Evolutionary conservation across 1,284 basidiomycete species (phyloP), one percentile per base, ranked within the genome.

Genomic region (Microbotryum saponariae): DNA sequence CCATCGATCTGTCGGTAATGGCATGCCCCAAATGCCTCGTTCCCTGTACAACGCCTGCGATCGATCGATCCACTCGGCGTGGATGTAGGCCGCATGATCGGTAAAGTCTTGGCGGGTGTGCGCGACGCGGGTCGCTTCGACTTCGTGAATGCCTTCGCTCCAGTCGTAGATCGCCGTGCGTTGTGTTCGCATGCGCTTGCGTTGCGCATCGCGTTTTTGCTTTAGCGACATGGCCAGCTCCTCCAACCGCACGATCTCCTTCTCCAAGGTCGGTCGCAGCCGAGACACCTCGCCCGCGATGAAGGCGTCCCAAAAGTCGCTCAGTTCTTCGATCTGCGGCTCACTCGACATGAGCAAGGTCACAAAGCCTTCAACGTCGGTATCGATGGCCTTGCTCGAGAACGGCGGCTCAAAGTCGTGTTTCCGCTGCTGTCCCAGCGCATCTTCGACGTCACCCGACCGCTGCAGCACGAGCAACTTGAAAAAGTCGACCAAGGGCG

Each of bases 401-500:
- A 62, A 47, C 1, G 61, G 52, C 4, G 48, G 49, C 27, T 52
- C 61, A 12, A 52, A 31, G 3, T 42, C 61, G 18, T 54, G 44
- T 29, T 54, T 50, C 5, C 31, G 25, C 51, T 60, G n/a, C 18
- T 50, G 48, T 3, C 37, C 21, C 4, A 56, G 37, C 3, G 49
- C 48, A 9, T 14, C 45, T n/a, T 63, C 62, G 5, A 60, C 21
- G 4, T 63, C 58, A 25, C 27, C 12, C 37, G 58, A 27, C 9
- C 62, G 44, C 18, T 59, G 49, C 4, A 63, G 58, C 6, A 60
- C 52, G 23, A 60, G 23, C 4, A 63, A 54, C 47, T 60, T 56
- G 51, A 60, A 37, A 7, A 52, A 51, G 45, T 63, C 54, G 8
- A 59, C 31, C 0, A 48, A 31, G 29, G 54, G 5, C 1, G 8